phyloP scores from a whole-genome alignment of 495 filamentous ascomycete genomes.

The Trichoderma orchidacearum region DNA sequence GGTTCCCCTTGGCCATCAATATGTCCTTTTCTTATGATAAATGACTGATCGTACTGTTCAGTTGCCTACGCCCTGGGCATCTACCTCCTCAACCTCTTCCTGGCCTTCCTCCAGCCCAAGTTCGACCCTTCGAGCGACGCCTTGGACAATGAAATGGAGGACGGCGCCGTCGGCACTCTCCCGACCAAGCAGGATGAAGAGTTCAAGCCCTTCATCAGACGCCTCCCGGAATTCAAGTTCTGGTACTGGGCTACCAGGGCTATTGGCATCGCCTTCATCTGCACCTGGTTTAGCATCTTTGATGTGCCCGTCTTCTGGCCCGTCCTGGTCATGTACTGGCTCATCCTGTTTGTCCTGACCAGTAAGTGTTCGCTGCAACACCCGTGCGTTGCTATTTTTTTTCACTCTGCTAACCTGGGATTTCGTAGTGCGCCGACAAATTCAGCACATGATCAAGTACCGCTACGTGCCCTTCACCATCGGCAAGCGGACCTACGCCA shows the following conservation, averaged over 20 bases:
- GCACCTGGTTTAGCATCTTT: slow-evolving; percentile 86
- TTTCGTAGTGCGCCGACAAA: slow-evolving; percentile 79
- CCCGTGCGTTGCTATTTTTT: background rate
- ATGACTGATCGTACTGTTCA: slow-evolving; percentile 18
- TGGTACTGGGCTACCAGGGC: slow-evolving; percentile 92
- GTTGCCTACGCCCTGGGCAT: slow-evolving; percentile 97
- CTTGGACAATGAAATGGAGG: slow-evolving; percentile 85
- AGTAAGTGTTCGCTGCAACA: slow-evolving; percentile 48
- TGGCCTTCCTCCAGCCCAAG: slow-evolving; percentile 95
- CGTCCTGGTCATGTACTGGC: slow-evolving; percentile 94
- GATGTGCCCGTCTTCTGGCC: slow-evolving; percentile 99
- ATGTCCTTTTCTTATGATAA: background rate
- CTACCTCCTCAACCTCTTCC: slow-evolving; percentile 98
- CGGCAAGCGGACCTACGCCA: slow-evolving; percentile 74
- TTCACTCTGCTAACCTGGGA: slow-evolving; percentile 11
- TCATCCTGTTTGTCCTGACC: slow-evolving; percentile 86
- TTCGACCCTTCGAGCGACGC: slow-evolving; percentile 95
- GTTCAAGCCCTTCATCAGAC: slow-evolving; percentile 91
- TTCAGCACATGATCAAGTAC: slow-evolving; percentile 99
- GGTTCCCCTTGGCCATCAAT: slow-evolving; percentile 11
- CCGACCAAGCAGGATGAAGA: slow-evolving; percentile 94
- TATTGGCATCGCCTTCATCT: slow-evolving; percentile 68
- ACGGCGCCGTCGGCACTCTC: slow-evolving; percentile 63
- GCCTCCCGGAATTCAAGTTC: slow-evolving; percentile 98
- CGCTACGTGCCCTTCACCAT: slow-evolving; percentile 94